Conservation (phyloP, 345 rosid species). For the Draba incana region DNA sequence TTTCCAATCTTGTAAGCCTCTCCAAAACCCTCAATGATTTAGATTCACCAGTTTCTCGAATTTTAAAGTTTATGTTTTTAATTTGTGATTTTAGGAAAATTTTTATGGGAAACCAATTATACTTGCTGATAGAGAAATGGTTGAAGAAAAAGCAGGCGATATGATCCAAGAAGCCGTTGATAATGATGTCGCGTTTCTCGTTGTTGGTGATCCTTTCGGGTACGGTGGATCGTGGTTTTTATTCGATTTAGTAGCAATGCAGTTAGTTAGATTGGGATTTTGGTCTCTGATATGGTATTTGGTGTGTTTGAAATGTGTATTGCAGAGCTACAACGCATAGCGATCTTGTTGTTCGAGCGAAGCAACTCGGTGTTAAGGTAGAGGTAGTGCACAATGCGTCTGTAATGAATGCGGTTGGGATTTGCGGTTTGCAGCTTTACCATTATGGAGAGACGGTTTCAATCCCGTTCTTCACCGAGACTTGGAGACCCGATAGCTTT, state of each 20-base stretch:
- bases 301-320: neutral
- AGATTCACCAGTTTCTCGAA: neutral
- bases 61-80: neutral
- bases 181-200: slow-evolving; percentile 76
- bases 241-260: neutral
- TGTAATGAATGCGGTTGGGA: slow-evolving; percentile 89
- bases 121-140: slow-evolving; percentile 89
- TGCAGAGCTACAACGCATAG: slow-evolving; percentile 91
- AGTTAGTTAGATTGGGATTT: slow-evolving; percentile 9
- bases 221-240: slow-evolving; percentile 8
- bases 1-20: slow-evolving; percentile 63
- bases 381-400: slow-evolving; percentile 92
- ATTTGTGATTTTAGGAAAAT: slow-evolving; percentile 49
- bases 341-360: slow-evolving; percentile 94
- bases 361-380: slow-evolving; percentile 64
- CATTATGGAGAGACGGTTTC: slow-evolving; percentile 94
- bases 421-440: slow-evolving; percentile 90
- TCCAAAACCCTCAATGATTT: neutral
- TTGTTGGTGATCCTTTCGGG: slow-evolving; percentile 98
- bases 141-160: slow-evolving; percentile 81
- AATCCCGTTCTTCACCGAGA: slow-evolving; percentile 79
- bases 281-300: neutral
- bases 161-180: slow-evolving; percentile 57
- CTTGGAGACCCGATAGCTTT: slow-evolving; percentile 95
- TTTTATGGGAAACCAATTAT: slow-evolving; percentile 68